Percentiles rank a stretch among this genome's conserved stretches.
Evolutionary conservation across 1,139 yeast genomes (phyloP).

Genomic region (Kodamaea arcana): DNA sequence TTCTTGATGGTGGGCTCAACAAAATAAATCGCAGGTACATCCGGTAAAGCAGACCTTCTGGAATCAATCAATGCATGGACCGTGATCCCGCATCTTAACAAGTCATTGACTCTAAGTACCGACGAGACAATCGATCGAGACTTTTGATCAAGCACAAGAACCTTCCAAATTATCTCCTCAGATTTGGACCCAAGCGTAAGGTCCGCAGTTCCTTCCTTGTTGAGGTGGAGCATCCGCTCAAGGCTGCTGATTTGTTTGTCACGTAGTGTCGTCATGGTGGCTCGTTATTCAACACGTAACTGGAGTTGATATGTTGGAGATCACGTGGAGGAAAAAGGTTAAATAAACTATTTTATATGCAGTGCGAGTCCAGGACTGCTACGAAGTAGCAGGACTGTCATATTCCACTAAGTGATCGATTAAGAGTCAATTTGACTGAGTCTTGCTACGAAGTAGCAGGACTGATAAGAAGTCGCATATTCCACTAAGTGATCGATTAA

Average conservation of each 20-base stretch:
- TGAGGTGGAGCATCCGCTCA: conserved; percentile 81
- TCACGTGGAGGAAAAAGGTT: no score
- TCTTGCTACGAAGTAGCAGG: no score
- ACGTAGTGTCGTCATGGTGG: conserved; percentile 15
- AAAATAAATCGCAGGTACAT: conserved; percentile 91
- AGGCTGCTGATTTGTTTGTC: conserved; percentile 48
- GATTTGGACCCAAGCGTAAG: conserved; percentile 47
- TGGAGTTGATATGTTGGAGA: no score
- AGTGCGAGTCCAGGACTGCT: no score
- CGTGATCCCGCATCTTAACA: conserved; percentile 84
- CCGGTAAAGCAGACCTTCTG: conserved; percentile 76
- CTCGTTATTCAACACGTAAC: no score
- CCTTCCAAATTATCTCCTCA: conserved; percentile 85
- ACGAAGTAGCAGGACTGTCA: no score
- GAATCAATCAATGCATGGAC: conserved; percentile 73
- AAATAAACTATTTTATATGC: no score
- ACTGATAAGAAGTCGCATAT: no score
- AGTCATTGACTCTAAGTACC: conserved; percentile 84
- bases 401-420: no score
- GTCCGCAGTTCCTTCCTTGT: conserved; percentile 54
- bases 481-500: no score
- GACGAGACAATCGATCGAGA: conserved; percentile 86
- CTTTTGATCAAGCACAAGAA: conserved; percentile 74
- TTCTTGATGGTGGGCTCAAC: conserved; percentile 84
- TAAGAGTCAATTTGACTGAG: no score